Percentiles rank a stretch among this genome's conserved stretches.
Evolutionary conservation across 2,329 filamentous ascomycete species (phyloP).

Genomic region (Aspergillus viridinutans): DNA sequence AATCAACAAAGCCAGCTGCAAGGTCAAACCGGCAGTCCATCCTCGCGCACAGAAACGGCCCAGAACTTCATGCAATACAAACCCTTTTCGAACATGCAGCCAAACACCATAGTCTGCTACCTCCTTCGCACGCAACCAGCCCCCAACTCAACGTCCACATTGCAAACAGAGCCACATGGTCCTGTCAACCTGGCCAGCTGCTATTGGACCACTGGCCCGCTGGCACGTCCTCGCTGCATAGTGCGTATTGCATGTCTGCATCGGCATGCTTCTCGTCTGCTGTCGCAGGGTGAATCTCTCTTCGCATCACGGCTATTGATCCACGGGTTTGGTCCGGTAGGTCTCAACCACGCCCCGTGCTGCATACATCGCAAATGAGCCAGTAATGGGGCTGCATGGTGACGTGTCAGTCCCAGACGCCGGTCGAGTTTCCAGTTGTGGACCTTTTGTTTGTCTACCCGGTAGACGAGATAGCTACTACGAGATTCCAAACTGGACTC

Average conservation of each 20-base stretch:
- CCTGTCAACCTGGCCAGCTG: neutral
- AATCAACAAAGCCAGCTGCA: neutral
- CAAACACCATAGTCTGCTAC: too few relatives aligned
- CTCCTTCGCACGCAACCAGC: neutral
- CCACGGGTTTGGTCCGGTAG: neutral
- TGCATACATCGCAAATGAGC: neutral
- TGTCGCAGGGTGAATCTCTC: neutral
- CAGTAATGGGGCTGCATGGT: neutral
- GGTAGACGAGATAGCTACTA: neutral
- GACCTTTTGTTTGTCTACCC: neutral
- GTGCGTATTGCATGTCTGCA: neutral
- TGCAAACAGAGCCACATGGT: neutral
- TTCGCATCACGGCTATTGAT: neutral
- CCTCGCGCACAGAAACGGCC: neutral
- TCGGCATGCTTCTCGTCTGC: neutral
- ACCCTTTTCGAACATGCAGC: too few relatives aligned
- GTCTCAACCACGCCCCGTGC: neutral
- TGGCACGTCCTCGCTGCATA: neutral
- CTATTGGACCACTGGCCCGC: neutral
- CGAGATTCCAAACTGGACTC: neutral
- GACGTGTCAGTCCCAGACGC: neutral
- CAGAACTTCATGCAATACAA: neutral
- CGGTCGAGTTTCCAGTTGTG: neutral
- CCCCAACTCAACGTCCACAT: neutral
- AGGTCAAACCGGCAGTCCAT: neutral